Evolutionary conservation across 1,139 yeast genomes (phyloP).

Genomic region (Lodderomyces theae): DNA sequence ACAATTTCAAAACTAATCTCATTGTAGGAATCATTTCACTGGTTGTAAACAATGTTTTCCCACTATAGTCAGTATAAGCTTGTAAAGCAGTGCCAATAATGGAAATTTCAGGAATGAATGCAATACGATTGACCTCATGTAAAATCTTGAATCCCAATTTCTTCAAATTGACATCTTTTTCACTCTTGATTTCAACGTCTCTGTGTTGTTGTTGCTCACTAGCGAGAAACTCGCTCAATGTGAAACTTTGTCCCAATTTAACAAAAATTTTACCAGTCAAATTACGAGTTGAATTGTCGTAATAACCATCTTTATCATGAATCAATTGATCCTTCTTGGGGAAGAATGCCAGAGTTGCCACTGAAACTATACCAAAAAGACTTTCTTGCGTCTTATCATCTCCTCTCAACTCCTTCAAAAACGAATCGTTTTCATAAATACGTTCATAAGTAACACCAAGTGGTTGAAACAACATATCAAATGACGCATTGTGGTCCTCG

Average conservation of each 20-base stretch:
- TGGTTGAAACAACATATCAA: slow-evolving; percentile 51
- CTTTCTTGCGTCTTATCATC: slow-evolving; percentile 55
- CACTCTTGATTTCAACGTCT: slow-evolving; percentile 10
- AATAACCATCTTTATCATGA: slow-evolving; percentile 19
- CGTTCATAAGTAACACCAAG: slow-evolving; percentile 63
- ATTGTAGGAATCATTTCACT: slow-evolving; percentile 30
- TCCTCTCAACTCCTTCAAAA: slow-evolving; percentile 59
- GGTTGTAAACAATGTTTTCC: slow-evolving; percentile 20
- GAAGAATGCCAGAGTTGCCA: slow-evolving; percentile 33
- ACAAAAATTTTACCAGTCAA: slow-evolving; percentile 42
- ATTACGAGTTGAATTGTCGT: slow-evolving; percentile 26
- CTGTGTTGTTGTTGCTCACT: not conserved
- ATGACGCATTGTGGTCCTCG: slow-evolving; percentile 41
- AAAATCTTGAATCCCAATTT: slow-evolving; percentile 42
- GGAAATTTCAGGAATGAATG: slow-evolving; percentile 38
- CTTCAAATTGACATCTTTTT: slow-evolving; percentile 31
- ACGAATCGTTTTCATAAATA: slow-evolving; percentile 65
- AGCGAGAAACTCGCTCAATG: slow-evolving; percentile 25
- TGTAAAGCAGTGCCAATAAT: slow-evolving; percentile 40
- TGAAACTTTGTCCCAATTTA: slow-evolving; percentile 36
- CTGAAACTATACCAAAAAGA: slow-evolving; percentile 32
- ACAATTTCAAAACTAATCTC: slow-evolving; percentile 22
- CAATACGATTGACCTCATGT: slow-evolving; percentile 38
- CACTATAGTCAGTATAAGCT: slow-evolving; percentile 30
- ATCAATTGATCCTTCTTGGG: slow-evolving; percentile 12